Percentiles rank a stretch among this genome's conserved stretches.
phyloP scores from a whole-genome alignment of 2,329 filamentous ascomycete genomes.

The Ploettnerulaceae sp. region DNA sequence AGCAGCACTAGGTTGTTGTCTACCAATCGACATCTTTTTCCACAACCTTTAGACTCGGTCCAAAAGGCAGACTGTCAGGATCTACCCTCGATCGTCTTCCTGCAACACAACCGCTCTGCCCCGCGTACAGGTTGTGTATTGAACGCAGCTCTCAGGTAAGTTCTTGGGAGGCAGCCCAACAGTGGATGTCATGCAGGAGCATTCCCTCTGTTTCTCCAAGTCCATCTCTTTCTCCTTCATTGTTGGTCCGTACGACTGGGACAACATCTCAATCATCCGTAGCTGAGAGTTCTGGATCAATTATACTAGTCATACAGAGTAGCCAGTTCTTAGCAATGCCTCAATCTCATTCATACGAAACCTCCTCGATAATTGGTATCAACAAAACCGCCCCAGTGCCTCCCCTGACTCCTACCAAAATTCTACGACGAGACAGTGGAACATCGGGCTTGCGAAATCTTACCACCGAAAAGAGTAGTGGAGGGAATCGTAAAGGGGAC shows the following conservation, averaged over 20 bases:
- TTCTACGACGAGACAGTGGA: neutral
- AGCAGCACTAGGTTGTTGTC: no score
- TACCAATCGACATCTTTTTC: neutral
- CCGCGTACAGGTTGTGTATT: no score
- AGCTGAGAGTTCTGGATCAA: constrained; percentile 7
- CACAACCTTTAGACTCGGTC: constrained; percentile 1
- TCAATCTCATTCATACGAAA: no score
- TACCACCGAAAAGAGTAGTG: neutral
- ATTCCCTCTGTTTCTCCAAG: neutral
- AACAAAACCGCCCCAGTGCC: constrained; percentile 6
- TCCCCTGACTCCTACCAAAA: neutral
- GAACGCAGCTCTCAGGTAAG: neutral
- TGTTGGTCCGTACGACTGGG: neutral
- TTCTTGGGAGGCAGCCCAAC: neutral
- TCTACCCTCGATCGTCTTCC: no score
- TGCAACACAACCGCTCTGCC: no score
- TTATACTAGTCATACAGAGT: constrained; percentile 19
- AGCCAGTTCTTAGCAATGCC: constrained; percentile 3
- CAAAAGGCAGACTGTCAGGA: neutral
- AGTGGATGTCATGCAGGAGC: neutral
- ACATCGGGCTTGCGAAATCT: neutral
- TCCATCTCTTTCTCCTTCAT: neutral
- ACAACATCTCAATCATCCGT: constrained; percentile 1
- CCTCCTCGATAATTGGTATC: constrained; percentile 2
- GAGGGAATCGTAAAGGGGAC: neutral